Conservation (phyloP, 2,329 filamentous ascomycete species). For the Ascochyta fabae region DNA sequence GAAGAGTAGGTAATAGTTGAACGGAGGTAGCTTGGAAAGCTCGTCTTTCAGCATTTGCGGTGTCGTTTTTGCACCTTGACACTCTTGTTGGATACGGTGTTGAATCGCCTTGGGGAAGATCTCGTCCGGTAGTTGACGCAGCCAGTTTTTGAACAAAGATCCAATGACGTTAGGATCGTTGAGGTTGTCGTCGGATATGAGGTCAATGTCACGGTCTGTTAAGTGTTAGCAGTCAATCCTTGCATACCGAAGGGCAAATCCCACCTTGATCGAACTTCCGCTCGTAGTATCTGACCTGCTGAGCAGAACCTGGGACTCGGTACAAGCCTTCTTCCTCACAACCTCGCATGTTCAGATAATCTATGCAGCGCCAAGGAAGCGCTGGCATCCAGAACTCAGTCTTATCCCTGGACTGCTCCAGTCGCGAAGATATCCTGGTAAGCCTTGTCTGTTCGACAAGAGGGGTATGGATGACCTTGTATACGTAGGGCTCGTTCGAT, state of each 20-base stretch:
- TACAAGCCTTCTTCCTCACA: constrained; percentile 94
- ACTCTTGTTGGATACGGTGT: constrained; percentile 79
- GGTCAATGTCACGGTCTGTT: constrained; percentile 82
- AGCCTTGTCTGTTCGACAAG: constrained; percentile 87
- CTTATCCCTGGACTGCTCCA: constrained; percentile 90
- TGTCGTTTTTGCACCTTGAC: constrained; percentile 77
- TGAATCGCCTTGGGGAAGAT: constrained; percentile 87
- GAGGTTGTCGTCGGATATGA: constrained; percentile 84
- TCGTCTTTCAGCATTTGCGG: constrained; percentile 89
- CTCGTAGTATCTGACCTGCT: constrained; percentile 93
- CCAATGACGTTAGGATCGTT: constrained; percentile 97
- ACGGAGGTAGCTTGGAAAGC: constrained; percentile 90
- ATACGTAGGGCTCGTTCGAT: constrained; percentile 80
- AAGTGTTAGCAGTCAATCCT: constrained; percentile 15
- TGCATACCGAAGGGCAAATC: constrained; percentile 15
- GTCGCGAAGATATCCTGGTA: constrained; percentile 86
- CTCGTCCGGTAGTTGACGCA: constrained; percentile 92
- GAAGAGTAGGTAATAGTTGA: constrained; percentile 97
- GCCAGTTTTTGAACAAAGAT: constrained; percentile 95
- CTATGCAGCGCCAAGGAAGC: constrained; percentile 92
- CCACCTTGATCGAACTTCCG: constrained; percentile 84
- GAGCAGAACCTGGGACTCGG: constrained; percentile 86
- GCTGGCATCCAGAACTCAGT: constrained; percentile 99
- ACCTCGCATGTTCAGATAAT: constrained; percentile 88
- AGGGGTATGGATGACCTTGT: constrained; percentile 84